Conservation (phyloP, 306 rosid genomes). For the Quercus mongolica region DNA sequence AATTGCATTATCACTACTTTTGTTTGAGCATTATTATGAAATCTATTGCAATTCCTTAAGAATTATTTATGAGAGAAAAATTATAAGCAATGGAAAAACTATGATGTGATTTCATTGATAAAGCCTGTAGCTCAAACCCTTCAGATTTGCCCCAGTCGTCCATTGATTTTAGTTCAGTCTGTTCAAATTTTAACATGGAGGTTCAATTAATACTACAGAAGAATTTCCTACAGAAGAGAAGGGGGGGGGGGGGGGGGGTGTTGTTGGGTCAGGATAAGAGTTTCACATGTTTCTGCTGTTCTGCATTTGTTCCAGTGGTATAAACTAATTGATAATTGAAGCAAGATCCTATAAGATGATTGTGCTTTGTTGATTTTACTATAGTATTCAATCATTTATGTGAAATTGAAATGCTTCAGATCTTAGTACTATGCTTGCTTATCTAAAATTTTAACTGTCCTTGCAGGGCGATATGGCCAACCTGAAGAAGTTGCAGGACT, state of each 20-base stretch:
- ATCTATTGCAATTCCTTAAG: background rate
- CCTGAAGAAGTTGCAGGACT: conserved; percentile 98
- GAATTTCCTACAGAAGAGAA: too few species aligned
- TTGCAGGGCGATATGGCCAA: conserved; percentile 82
- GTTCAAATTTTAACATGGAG: background rate
- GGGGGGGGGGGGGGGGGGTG: too few species aligned
- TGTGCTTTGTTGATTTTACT: background rate
- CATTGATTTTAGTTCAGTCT: background rate
- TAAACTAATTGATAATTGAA: background rate
- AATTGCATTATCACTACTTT: background rate
- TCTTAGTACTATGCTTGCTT: background rate
- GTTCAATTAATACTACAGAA: background rate
- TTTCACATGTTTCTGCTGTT: background rate
- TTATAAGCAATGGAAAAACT: background rate
- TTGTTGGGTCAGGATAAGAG: background rate
- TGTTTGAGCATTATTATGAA: background rate
- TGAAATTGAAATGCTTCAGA: background rate
- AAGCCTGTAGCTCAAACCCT: background rate
- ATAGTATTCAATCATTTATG: background rate
- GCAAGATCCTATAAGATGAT: background rate
- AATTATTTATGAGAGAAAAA: background rate
- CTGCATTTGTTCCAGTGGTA: too few species aligned
- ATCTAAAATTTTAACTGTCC: conserved; percentile 5
- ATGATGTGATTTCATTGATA: background rate
- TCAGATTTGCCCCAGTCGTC: background rate